Evolutionary conservation across 2,329 filamentous ascomycete species (phyloP).

Genomic region (Talaromyces atroroseus): DNA sequence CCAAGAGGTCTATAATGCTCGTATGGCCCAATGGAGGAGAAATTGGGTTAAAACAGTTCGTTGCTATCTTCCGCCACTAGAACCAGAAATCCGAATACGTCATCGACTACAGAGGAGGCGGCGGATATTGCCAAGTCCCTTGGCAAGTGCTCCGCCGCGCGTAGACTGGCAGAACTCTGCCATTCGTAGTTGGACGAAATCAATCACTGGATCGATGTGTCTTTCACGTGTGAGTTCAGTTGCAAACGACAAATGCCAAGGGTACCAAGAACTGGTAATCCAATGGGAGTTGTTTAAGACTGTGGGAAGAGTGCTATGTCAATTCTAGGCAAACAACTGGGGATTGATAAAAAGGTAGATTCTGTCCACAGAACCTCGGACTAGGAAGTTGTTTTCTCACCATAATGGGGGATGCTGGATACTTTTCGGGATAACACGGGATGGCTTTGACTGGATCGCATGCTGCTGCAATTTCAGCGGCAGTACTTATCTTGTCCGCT

Average conservation of each 20-base stretch:
- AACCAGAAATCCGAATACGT: constrained; percentile 3
- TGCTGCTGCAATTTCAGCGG: constrained; percentile 3
- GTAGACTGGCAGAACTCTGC: neutral
- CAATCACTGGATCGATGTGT: neutral
- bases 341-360: constrained; percentile 5
- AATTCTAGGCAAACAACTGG: constrained; percentile 2
- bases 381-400: constrained; percentile 3
- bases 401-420: neutral
- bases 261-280: constrained; percentile 1
- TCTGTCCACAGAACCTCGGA: constrained; percentile 3
- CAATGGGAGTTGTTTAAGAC: constrained; percentile 1
- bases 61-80: neutral
- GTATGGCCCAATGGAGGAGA: too few species aligned
- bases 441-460: constrained; percentile 4
- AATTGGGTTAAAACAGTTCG: too few species aligned
- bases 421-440: neutral
- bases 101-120: neutral
- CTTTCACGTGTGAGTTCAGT: too few species aligned
- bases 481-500: constrained; percentile 4
- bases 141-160: neutral
- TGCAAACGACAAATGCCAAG: neutral
- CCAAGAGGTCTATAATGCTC: constrained; percentile 4
- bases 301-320: neutral
- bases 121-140: too few species aligned
- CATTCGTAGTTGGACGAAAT: neutral